Conservation (phyloP, 2,329 filamentous ascomycete genomes). For the Periconia sp. region DNA sequence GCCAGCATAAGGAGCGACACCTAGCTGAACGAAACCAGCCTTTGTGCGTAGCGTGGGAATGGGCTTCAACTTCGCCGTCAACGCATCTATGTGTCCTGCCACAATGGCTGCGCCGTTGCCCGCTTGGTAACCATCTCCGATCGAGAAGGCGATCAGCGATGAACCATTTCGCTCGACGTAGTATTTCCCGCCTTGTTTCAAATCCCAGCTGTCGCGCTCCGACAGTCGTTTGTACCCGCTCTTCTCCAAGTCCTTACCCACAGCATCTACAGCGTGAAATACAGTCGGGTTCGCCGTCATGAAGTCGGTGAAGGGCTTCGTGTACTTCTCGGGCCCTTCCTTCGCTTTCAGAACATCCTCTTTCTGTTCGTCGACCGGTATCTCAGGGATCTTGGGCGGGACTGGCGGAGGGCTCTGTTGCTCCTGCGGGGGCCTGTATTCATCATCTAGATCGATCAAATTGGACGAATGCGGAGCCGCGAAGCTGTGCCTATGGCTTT, state of each 20-base stretch:
- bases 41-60: conserved; percentile 83
- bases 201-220: conserved; percentile 80
- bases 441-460: conserved; percentile 40
- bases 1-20: conserved; percentile 91
- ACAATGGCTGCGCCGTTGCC: conserved; percentile 89
- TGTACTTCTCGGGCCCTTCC: conserved; percentile 59
- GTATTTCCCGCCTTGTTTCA: conserved; percentile 86
- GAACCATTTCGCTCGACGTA: conserved; percentile 85
- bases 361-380: conserved; percentile 15
- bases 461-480: conserved; percentile 33
- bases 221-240: conserved; percentile 81
- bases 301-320: conserved; percentile 85
- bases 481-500: conserved; percentile 36
- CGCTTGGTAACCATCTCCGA: conserved; percentile 79
- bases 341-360: conserved; percentile 21
- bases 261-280: conserved; percentile 85
- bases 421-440: conserved; percentile 25
- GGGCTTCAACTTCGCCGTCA: conserved; percentile 90
- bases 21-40: conserved; percentile 86
- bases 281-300: conserved; percentile 89
- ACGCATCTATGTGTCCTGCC: conserved; percentile 89
- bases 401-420: conserved; percentile 44
- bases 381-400: conserved; percentile 44
- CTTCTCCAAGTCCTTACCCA: conserved; percentile 73
- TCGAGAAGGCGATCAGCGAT: conserved; percentile 81